Evolutionary conservation across 140 eudicot species (phyloP), one percentile per base, ranked within the genome.

Genomic region (Erigeron philadelphicus): DNA sequence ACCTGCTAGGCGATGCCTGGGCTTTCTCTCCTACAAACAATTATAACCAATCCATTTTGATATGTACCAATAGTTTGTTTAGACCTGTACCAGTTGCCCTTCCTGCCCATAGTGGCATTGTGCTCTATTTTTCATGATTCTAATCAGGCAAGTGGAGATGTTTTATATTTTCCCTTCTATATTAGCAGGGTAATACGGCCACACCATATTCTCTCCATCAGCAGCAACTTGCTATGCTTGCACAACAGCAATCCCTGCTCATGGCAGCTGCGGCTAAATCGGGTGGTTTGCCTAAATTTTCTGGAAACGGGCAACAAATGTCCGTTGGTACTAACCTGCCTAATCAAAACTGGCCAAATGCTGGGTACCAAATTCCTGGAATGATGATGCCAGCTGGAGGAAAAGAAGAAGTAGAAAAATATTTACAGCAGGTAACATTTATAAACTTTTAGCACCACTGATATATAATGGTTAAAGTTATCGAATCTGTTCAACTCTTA

Each of bases 171-270:
- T 9, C 7, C 17, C 50, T 41, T 66, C n/a, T 73, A 43, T 43
- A n/a, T 72, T 64, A 77, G 83, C 95, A 90, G 96, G 73, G 89
- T 57, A 88, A 85, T 67, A 81, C 85, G 70, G 83, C 83, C 53
- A 83, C 96, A 17, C 96, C 96, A 49, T 89, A 83, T 76, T 68
- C 94, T 76, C 49, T 78, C 41, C 96, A 93, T 77, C 96, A 89
- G 77, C 95, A 93, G 70, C 96, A 89, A 79, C 85, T 93, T 78
- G 94, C 90, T 11, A 81, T 89, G 87, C 80, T 93, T 59, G 96
- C 95, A 76, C 97, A 91, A 49, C 96, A 92, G 57, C 96, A 84
- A 67, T 79, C 89, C 21, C 35, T 88, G 73, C 78, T 88, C 41
- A 79, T 86, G 88, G 96, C 89, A 18, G 96, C 96, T 42, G 90